These are phyloP conservation scores for Lipomyces sp. DNA, from an alignment of 805 yeast genomes.

Conservation along the genomic window DNA sequence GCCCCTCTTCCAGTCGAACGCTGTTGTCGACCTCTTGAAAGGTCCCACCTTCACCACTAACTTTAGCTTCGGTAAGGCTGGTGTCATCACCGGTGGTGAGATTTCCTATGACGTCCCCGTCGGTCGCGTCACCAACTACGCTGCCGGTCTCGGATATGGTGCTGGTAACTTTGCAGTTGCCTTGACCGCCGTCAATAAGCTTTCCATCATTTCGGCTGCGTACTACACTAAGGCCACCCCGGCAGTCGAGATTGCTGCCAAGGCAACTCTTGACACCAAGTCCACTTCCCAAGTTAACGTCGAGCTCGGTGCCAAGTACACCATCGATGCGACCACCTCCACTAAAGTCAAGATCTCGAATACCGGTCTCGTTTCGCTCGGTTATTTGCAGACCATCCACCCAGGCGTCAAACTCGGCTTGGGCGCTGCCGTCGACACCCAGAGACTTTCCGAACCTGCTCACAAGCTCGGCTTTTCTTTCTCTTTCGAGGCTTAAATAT, in stretches of 20 bases:
- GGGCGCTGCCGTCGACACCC: conserved; percentile 96
- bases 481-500: conserved; percentile 80
- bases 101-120: conserved; percentile 93
- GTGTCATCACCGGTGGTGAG: conserved; percentile 96
- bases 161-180: conserved; percentile 86
- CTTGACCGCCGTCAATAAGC: conserved; percentile 80
- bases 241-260: conserved; percentile 94
- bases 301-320: conserved; percentile 95
- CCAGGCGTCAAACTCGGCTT: conserved; percentile 96
- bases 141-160: conserved; percentile 91
- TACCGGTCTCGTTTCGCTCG: conserved; percentile 89
- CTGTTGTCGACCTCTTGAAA: conserved; percentile 91
- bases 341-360: conserved; percentile 97
- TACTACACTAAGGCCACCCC: conserved; percentile 96
- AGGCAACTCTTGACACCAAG: conserved; percentile 92
- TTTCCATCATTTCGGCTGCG: conserved; percentile 89
- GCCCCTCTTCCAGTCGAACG: conserved; percentile 91
- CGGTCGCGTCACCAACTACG: conserved; percentile 91
- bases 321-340: conserved; percentile 82
- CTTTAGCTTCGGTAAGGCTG: conserved; percentile 92
- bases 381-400: conserved; percentile 93
- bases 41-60: conserved; percentile 97
- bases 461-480: conserved; percentile 97
- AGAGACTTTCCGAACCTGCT: conserved; percentile 92
- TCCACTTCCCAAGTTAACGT: conserved; percentile 79